These are phyloP conservation scores for Funneliformis mosseae DNA, from an alignment of 192 early-diverging fungal species.

Conservation along the genomic window DNA sequence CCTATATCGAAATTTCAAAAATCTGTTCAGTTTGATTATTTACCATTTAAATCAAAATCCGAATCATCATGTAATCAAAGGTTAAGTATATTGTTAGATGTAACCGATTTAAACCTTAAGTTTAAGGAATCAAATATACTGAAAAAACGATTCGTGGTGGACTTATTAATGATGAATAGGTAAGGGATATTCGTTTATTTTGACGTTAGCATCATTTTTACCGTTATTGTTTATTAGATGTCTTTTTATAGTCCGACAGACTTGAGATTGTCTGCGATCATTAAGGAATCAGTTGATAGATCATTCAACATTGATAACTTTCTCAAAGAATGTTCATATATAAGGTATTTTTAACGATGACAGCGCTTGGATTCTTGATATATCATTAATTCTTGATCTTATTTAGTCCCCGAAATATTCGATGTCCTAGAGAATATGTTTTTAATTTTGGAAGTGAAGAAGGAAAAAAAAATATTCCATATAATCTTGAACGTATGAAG, in stretches of 20 bases:
- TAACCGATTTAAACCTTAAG: neutral
- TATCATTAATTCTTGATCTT: neutral
- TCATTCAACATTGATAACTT: neutral
- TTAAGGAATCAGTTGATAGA: neutral
- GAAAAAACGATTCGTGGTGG: neutral
- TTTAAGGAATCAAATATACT: neutral
- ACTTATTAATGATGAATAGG: slow-evolving; percentile 14
- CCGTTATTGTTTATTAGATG: neutral
- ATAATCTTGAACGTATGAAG: slow-evolving; percentile 10
- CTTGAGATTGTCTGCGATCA: neutral
- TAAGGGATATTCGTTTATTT: neutral
- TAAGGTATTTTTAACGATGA: neutral
- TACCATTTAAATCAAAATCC: neutral
- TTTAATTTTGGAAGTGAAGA: neutral
- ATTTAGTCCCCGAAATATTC: neutral
- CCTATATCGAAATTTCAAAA: neutral
- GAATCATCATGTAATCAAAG: neutral
- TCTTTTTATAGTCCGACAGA: neutral
- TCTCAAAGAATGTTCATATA: neutral
- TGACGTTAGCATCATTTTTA: neutral
- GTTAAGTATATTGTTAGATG: neutral
- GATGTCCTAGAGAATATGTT: slow-evolving; percentile 9
- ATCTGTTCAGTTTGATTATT: slow-evolving; percentile 2
- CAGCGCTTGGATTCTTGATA: neutral
- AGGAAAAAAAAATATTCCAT: neutral